Conservation (phyloP, 257 asterid genomes). For the Solanum peruvianum region DNA sequence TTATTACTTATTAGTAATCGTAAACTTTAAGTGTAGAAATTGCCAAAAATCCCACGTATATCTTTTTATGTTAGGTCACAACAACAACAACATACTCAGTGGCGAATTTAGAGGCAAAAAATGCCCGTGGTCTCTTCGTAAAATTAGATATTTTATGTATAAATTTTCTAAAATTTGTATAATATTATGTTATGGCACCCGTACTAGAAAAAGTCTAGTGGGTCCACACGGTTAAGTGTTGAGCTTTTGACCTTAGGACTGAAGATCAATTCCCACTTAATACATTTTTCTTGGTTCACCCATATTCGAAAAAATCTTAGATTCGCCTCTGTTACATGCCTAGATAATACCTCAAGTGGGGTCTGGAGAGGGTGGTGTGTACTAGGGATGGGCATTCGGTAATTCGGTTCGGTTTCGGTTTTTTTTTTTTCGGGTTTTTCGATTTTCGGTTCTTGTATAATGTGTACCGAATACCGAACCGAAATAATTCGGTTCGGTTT, state of each 20-base stretch:
- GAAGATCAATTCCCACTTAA: too few relatives aligned
- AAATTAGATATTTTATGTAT: background rate
- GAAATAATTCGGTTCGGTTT: too few relatives aligned
- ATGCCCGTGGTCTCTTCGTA: background rate
- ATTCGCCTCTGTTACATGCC: background rate
- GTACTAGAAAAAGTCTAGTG: too few relatives aligned
- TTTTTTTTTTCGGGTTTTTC: too few relatives aligned
- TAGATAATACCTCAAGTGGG: background rate
- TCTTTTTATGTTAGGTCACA: background rate
- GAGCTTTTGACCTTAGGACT: background rate
- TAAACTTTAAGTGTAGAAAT: background rate
- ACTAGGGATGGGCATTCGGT: too few relatives aligned
- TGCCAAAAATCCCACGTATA: background rate
- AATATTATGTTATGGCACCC: background rate
- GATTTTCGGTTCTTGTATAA: too few relatives aligned
- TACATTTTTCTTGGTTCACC: too few relatives aligned
- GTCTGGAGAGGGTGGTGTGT: background rate
- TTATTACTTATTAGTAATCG: background rate
- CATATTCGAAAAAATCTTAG: too few relatives aligned
- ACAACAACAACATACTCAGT: background rate
- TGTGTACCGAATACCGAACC: too few relatives aligned
- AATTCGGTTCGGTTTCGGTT: too few relatives aligned
- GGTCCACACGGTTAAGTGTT: background rate
- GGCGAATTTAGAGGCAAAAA: background rate
- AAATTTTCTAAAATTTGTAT: background rate